Evolutionary conservation across 169 alveolate species (phyloP).

Genomic region (Pseudocohnilembus persalinus): DNA sequence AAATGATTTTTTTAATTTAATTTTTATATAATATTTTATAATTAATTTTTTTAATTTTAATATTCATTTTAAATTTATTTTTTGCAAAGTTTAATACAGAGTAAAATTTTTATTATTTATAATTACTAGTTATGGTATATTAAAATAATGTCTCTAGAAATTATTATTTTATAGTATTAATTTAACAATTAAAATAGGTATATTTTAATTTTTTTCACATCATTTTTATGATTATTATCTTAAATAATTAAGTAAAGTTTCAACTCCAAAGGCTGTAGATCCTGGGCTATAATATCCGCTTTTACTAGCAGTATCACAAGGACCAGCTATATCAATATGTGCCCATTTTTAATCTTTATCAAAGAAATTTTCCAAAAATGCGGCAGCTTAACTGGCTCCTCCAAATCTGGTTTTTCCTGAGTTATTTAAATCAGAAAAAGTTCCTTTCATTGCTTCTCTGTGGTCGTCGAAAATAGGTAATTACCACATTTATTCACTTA

Average conservation of each 20-base stretch:
- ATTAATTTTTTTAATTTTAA: too few species aligned
- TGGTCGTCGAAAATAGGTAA: slow-evolving; percentile 63
- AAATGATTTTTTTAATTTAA: too few species aligned
- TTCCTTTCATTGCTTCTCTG: slow-evolving; percentile 62
- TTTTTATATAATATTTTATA: too few species aligned
- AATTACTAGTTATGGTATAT: neutral
- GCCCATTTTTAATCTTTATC: slow-evolving; percentile 59
- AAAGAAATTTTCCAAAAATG: slow-evolving; percentile 63
- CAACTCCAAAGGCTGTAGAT: slow-evolving; percentile 22
- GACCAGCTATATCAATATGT: slow-evolving; percentile 76
- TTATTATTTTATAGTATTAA: too few species aligned
- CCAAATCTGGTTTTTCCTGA: slow-evolving; percentile 56
- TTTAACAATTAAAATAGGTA: too few species aligned
- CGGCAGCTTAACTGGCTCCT: slow-evolving; percentile 74
- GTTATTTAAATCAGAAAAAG: slow-evolving; percentile 54
- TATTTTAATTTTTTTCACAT: too few species aligned
- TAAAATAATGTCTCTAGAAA: too few species aligned
- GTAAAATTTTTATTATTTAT: too few species aligned
- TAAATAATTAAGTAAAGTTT: slow-evolving; percentile 6
- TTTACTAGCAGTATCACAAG: slow-evolving; percentile 39
- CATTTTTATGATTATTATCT: neutral
- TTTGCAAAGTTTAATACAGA: neutral
- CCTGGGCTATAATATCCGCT: slow-evolving; percentile 23
- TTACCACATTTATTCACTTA: slow-evolving; percentile 57
- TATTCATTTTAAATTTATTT: neutral